Base-by-base conservation (phyloP, 768 basidiomycete species). In the Kwoniella dejecticola region DNA sequence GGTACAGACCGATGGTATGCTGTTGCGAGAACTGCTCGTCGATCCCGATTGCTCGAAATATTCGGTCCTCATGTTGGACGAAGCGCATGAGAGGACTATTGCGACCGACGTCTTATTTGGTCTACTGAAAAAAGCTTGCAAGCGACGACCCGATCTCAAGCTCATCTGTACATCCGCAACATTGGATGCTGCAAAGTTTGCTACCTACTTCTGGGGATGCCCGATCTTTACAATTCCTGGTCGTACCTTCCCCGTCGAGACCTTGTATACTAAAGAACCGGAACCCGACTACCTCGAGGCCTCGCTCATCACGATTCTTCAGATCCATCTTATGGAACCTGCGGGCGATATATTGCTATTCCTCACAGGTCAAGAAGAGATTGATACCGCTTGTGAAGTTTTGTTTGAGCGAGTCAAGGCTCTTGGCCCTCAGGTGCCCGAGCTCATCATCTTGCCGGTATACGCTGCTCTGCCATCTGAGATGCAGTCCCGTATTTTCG, bases 151-250 rank as follows among this genome's bases (percentile, higher is more conserved):
- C 4, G 95, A 98, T 77, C 85, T 99, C 67, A 98, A 98, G 77
- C 83, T 99, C 60, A 98, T 99, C 67, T 95, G 98, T 61, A 98
- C 96, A 0, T 98, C 96, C 0, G 96, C 96, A 1, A 99, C 96
- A 0, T 83, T 99, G n/a, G 95, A 99, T 66, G 95, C 96, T 57
- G 95, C 97, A 80, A 98, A 98, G 82, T 99, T 99, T 80, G 94
- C 95, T 23, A 93, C 93, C 74, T 99, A 99, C 83, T 99, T 99
- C 83, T 96, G 88, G 78, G 91, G 90, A 5, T 97, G 94, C 79
- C 95, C 96, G 27, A 98, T 99, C 79, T 98, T 98, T 84, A 96
- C 95, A 36, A 98, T 99, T 67, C 96, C 96, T n/a, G 96, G 96
- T 69, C 88, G 94, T 72, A 93, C 93, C n/a, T 98, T 91, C 81